phyloP scores from a whole-genome alignment of 306 rosid genomes.

The Quercus aquifolioides region DNA sequence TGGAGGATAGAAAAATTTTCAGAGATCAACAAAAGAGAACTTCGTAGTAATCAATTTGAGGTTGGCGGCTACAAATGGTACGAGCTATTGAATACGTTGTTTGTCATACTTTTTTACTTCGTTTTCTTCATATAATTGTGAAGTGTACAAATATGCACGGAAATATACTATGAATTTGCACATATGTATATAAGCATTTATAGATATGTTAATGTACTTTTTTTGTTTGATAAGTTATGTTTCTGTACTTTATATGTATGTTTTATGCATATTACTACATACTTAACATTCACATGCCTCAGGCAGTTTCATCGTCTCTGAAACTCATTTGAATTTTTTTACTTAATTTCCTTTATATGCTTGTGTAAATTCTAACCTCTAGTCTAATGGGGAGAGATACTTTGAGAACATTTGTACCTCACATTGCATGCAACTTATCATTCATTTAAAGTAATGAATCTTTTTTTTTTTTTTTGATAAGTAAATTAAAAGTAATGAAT shows the following conservation, averaged over 20 bases:
- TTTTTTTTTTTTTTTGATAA: background rate
- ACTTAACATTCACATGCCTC: background rate
- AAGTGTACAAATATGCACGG: background rate
- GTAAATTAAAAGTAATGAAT: background rate
- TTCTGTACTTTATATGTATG: background rate
- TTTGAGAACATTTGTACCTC: background rate
- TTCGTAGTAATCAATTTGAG: conserved; percentile 92
- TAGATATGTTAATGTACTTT: background rate
- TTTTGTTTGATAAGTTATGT: background rate
- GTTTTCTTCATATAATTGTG: background rate
- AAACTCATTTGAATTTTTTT: background rate
- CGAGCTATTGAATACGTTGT: conserved; percentile 18
- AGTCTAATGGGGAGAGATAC: background rate
- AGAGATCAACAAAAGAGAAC: conserved; percentile 95
- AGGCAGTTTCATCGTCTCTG: background rate
- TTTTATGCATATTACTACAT: background rate
- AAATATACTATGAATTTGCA: background rate
- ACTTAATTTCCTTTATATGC: background rate
- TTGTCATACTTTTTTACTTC: background rate
- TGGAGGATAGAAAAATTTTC: conserved; percentile 99
- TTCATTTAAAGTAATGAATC: too few species aligned
- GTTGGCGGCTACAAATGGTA: conserved; percentile 99
- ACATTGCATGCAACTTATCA: too few species aligned
- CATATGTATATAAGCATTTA: background rate
- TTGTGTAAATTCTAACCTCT: background rate